Percentiles rank a stretch among this genome's conserved stretches.
Conservation (phyloP, 2,329 filamentous ascomycete species). For the Calonectria pseudoreteaudii region DNA sequence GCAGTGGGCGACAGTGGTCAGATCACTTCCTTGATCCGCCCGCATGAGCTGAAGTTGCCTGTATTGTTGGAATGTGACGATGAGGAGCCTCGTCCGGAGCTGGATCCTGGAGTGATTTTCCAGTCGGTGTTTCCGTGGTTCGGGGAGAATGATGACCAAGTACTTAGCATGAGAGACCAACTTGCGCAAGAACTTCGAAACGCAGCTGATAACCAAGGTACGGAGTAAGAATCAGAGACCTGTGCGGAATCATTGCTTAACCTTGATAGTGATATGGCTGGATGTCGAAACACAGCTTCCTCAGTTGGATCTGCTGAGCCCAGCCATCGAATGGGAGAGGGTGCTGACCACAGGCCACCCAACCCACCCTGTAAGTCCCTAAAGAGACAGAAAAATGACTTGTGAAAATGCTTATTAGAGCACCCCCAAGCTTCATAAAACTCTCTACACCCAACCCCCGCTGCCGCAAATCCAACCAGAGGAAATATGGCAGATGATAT, state of each 20-base stretch:
- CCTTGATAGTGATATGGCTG: not conserved
- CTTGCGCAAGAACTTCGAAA: not conserved
- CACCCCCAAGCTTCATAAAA: not conserved
- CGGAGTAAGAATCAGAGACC: not conserved
- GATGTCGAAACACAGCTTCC: not conserved
- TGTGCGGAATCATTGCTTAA: not conserved
- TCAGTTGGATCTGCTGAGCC: not conserved
- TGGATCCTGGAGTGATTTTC: not conserved
- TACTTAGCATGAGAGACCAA: not conserved
- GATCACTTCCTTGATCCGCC: not conserved
- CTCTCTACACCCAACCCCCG: not conserved
- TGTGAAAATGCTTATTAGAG: not conserved
- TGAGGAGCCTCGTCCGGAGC: not conserved
- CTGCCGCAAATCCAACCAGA: not conserved
- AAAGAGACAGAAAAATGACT: not conserved
- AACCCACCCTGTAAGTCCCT: not conserved
- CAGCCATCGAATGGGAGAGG: not conserved
- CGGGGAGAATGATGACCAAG: not conserved
- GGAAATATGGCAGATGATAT: not conserved
- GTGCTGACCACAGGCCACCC: not conserved
- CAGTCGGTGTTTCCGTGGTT: not conserved
- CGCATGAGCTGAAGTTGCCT: not conserved
- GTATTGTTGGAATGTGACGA: not conserved
- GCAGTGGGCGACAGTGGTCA: not conserved
- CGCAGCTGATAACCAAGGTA: not conserved